phyloP scores from a whole-genome alignment of 2,329 filamentous ascomycete genomes.

The Claviceps fusiformis region DNA sequence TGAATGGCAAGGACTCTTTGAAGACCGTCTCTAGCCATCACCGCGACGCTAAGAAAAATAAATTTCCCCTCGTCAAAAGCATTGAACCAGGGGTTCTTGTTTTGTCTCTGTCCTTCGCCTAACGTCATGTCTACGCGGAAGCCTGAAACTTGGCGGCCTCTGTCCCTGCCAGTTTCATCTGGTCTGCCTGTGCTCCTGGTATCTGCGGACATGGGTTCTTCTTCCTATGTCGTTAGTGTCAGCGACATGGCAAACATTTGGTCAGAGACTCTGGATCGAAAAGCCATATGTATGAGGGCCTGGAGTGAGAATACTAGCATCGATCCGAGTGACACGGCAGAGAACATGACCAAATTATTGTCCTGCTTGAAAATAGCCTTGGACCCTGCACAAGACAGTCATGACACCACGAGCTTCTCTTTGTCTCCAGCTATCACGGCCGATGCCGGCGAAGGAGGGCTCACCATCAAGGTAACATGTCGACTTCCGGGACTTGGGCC shows the following conservation, averaged over 20 bases:
- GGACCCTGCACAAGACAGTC: slow-evolving; percentile 30
- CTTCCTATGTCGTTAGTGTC: slow-evolving; percentile 50
- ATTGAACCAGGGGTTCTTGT: neutral
- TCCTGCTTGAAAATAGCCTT: slow-evolving; percentile 43
- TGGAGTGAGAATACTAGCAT: slow-evolving; percentile 53
- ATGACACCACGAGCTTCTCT: slow-evolving; percentile 30
- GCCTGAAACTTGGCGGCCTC: slow-evolving; percentile 28
- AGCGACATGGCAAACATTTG: slow-evolving; percentile 66
- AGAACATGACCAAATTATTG: slow-evolving; percentile 55
- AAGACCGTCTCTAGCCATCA: neutral
- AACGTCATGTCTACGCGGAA: slow-evolving; percentile 14
- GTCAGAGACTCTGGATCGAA: slow-evolving; percentile 49
- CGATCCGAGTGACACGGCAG: slow-evolving; percentile 54
- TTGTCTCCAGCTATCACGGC: slow-evolving; percentile 22
- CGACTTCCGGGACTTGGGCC: slow-evolving; percentile 50
- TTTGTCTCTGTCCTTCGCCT: neutral
- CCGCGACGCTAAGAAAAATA: neutral
- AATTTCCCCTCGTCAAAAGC: too few relatives aligned
- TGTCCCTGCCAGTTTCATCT: slow-evolving; percentile 18
- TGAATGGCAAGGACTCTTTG: neutral
- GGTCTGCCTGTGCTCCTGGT: slow-evolving; percentile 48
- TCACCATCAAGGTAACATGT: slow-evolving; percentile 42
- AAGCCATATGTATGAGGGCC: slow-evolving; percentile 49
- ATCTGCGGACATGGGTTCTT: slow-evolving; percentile 38
- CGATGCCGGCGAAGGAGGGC: slow-evolving; percentile 25